These are phyloP conservation scores for Blastomyces gilchristii DNA, from an alignment of 2,329 filamentous ascomycete genomes.

Conservation along the genomic window DNA sequence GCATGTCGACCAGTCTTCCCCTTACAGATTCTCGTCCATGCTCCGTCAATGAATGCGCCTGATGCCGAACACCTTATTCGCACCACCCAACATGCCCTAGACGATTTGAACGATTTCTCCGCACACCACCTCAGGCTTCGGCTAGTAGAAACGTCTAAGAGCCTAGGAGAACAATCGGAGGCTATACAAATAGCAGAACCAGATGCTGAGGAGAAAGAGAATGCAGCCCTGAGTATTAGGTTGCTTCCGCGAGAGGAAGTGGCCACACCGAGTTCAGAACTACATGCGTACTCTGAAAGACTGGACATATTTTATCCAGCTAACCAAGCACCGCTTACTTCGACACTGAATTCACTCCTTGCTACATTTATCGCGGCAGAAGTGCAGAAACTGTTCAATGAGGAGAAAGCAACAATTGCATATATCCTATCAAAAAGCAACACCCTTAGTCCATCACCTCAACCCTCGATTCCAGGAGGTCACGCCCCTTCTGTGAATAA, in stretches of 20 bases:
- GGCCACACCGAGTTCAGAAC: slow-evolving; percentile 47
- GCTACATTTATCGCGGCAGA: slow-evolving; percentile 70
- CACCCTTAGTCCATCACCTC: slow-evolving; percentile 17
- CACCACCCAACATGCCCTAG: slow-evolving; percentile 74
- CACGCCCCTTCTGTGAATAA: slow-evolving; percentile 21
- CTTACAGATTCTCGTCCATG: slow-evolving; percentile 66
- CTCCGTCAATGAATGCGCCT: slow-evolving; percentile 52
- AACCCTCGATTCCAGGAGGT: slow-evolving; percentile 41
- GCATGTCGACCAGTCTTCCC: slow-evolving; percentile 82
- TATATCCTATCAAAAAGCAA: slow-evolving; percentile 55
- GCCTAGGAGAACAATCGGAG: slow-evolving; percentile 5
- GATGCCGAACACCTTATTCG: slow-evolving; percentile 66
- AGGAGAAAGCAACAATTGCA: slow-evolving; percentile 80
- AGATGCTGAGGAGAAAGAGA: slow-evolving; percentile 6
- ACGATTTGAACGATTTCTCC: slow-evolving; percentile 77
- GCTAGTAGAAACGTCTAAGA: slow-evolving; percentile 38
- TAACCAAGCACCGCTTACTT: slow-evolving; percentile 55
- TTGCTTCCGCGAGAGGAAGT: slow-evolving; percentile 46
- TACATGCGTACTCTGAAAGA: slow-evolving; percentile 59
- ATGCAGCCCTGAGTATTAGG: slow-evolving; percentile 57
- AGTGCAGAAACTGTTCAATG: slow-evolving; percentile 66
- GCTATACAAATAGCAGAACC: slow-evolving; percentile 8
- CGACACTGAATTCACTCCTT: slow-evolving; percentile 60
- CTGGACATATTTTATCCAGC: slow-evolving; percentile 69
- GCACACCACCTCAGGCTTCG: slow-evolving; percentile 71